phyloP scores from a whole-genome alignment of 108 stramenopile genomes.

The Cyclotella cryptica region DNA sequence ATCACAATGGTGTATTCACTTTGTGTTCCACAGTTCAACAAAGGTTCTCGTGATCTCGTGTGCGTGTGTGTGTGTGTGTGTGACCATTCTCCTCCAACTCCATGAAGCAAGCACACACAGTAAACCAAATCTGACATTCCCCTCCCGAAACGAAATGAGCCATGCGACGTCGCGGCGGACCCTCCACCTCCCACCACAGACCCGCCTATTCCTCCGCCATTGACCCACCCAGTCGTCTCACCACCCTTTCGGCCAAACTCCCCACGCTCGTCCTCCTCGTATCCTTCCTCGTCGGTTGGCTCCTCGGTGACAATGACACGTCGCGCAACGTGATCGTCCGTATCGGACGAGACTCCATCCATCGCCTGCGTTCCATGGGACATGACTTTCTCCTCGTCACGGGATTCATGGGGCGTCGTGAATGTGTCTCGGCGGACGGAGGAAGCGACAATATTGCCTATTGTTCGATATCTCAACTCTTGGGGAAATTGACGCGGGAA shows the following conservation, averaged over 20 bases:
- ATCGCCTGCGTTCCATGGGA: constrained; percentile 14
- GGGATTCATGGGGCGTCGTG: background rate
- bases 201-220: constrained; percentile 4
- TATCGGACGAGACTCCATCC: background rate
- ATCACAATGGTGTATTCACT: too few relatives aligned
- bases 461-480: constrained; percentile 27
- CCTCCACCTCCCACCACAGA: background rate
- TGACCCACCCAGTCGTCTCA: background rate
- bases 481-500: constrained; percentile 24
- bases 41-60: too few relatives aligned
- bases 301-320: constrained; percentile 8
- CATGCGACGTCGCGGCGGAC: background rate
- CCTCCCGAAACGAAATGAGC: too few relatives aligned
- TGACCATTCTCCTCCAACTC: too few relatives aligned
- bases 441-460: constrained; percentile 17
- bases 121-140: too few relatives aligned
- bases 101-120: too few relatives aligned
- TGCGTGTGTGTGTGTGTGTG: too few relatives aligned
- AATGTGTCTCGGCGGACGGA: constrained; percentile 18
- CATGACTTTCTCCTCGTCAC: background rate
- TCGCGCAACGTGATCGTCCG: background rate
- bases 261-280: constrained; percentile 16
- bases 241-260: constrained; percentile 1
- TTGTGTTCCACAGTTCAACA: too few relatives aligned
- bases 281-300: constrained; percentile 20